Percentiles rank a stretch among this genome's conserved stretches.
Conservation (phyloP, 1,284 basidiomycete species). For the Fomitopsis palustris region DNA sequence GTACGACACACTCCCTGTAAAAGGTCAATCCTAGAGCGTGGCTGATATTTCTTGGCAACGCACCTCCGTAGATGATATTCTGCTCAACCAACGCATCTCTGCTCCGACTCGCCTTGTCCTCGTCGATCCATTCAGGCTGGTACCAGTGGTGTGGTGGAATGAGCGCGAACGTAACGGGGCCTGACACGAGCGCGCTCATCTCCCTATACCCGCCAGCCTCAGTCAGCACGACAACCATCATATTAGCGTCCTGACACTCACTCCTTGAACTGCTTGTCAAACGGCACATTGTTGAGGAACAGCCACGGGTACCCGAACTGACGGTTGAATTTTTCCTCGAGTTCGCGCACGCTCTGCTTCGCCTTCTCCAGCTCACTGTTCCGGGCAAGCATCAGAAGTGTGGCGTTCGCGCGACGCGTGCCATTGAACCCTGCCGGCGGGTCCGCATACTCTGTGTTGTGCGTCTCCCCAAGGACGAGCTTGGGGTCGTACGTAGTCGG, state of each 20-base stretch:
- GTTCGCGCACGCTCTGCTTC: slow-evolving; percentile 49
- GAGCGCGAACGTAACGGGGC: slow-evolving; percentile 40
- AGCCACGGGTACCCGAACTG: slow-evolving; percentile 69
- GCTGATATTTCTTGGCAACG: slow-evolving; percentile 13
- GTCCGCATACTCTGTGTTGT: not conserved
- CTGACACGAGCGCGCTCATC: slow-evolving; percentile 35
- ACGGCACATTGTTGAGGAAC: slow-evolving; percentile 71
- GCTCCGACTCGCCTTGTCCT: slow-evolving; percentile 64
- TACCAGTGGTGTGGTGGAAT: slow-evolving; percentile 75
- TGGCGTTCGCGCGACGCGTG: slow-evolving; percentile 29
- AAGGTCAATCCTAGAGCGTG: not conserved
- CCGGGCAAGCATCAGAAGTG: slow-evolving; percentile 50
- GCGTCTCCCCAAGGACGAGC: slow-evolving; percentile 6
- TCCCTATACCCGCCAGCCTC: slow-evolving; percentile 29
- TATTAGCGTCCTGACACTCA: slow-evolving; percentile 12
- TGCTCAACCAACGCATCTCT: slow-evolving; percentile 74
- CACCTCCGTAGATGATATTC: slow-evolving; percentile 86
- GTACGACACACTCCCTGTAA: slow-evolving; percentile 59
- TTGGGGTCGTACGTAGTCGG: not conserved
- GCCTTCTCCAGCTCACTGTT: slow-evolving; percentile 66
- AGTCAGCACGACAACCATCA: slow-evolving; percentile 48
- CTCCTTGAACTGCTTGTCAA: slow-evolving; percentile 69
- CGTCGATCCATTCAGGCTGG: slow-evolving; percentile 84
- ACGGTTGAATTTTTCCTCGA: slow-evolving; percentile 67
- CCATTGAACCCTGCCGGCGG: slow-evolving; percentile 5